Base-by-base conservation (phyloP, 2,329 filamentous ascomycete species). In the Fusarium succisae region DNA sequence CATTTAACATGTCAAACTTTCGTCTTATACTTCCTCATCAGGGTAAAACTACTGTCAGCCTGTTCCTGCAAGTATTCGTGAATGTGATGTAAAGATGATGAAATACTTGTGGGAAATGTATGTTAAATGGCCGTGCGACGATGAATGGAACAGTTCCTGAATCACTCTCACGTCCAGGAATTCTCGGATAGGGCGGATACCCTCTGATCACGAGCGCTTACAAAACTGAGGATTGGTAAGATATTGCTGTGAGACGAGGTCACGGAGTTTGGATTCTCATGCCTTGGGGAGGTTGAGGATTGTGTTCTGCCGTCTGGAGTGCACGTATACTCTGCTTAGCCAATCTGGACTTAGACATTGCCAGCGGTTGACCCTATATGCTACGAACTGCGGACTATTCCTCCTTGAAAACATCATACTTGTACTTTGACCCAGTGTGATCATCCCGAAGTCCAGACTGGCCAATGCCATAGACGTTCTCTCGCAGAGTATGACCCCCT, bases 391-490 rank as follows among this genome's bases (percentile, higher is more conserved):
- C 2, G 1, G 35, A 18, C 14, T 41, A 55, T 17, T 90, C 87
- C 74, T 91, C 89, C 63, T 86, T 80, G 73, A 91, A 92, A 4
- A 90, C 86, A 74, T 88, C 84, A 73, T 92, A 92, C 81, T 89
- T 91, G 77, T 91, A 92, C 70, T 75, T 80, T 56, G 86, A 88
- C 2, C 90, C 91, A 1, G 83, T 77, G 79, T 92, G 91, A 79
- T 92, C 91, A 70, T 83, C 83, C 43, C 90, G 83, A 66, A 92
- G 77, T 20, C 85, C 82, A 11, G 80, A 84, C 78, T 92, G 90
- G 0, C 90, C 91, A 69, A 83, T 84, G 0, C 90, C 90, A 78
- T 91, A 92, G 0, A 92, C 82, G 80, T 88, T 91, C 80, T 92
- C 91, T 24, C 90, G 82, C 1, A 86, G 86, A 6, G 88, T 90